phyloP scores from a whole-genome alignment of 1,284 basidiomycete species.

The Peniophora sp. region DNA sequence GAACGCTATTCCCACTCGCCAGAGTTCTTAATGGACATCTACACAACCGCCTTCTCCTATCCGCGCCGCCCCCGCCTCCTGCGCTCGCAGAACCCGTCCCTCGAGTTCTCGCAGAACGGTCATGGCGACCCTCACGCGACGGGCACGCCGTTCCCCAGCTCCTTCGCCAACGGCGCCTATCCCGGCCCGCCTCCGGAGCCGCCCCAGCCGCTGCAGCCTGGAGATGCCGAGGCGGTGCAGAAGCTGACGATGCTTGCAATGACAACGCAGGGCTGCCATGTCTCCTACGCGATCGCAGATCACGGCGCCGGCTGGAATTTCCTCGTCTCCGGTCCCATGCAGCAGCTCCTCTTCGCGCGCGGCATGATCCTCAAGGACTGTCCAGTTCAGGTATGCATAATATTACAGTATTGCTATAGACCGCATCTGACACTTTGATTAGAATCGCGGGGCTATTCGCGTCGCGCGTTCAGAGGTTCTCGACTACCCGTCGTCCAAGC shows the following conservation, averaged over 20 bases:
- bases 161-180: constrained; percentile 23
- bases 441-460: constrained; percentile 83
- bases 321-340: constrained; percentile 84
- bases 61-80: constrained; percentile 68
- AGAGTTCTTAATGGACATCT: constrained; percentile 68
- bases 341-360: constrained; percentile 87
- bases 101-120: constrained; percentile 46
- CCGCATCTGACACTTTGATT: constrained; percentile 9
- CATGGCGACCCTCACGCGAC: constrained; percentile 34
- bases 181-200: constrained; percentile 23
- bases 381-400: constrained; percentile 63
- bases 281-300: constrained; percentile 71
- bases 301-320: constrained; percentile 79
- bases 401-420: not conserved
- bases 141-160: constrained; percentile 32
- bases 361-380: constrained; percentile 86
- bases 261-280: constrained; percentile 73
- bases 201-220: constrained; percentile 26
- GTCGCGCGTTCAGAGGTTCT: constrained; percentile 90
- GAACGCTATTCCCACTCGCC: constrained; percentile 11
- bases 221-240: constrained; percentile 70
- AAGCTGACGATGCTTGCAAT: constrained; percentile 77
- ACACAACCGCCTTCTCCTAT: constrained; percentile 87
- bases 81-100: constrained; percentile 53
- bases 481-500: constrained; percentile 75